These are phyloP conservation scores for Arctium minus DNA, from an alignment of 129 eudicot genomes.

Conservation along the genomic window DNA sequence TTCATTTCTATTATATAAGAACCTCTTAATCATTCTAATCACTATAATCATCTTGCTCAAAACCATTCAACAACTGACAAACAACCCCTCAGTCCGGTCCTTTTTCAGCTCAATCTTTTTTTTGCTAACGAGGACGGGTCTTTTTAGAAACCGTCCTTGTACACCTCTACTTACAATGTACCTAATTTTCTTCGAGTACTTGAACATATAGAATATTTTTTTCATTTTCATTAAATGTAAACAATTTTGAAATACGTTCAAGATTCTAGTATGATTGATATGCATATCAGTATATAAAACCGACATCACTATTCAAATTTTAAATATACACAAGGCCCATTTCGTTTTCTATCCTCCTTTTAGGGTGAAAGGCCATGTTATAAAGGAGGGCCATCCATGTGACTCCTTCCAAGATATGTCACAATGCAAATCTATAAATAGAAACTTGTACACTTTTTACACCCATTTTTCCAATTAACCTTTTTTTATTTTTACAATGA, in stretches of 20 bases:
- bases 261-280: not conserved
- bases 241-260: not conserved
- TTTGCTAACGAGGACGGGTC: too few relatives aligned
- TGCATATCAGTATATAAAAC: not conserved
- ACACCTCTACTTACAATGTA: too few relatives aligned
- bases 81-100: too few relatives aligned
- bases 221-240: not conserved
- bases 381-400: conserved; percentile 22
- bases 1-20: too few relatives aligned
- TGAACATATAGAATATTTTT: not conserved
- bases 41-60: too few relatives aligned
- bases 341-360: conserved; percentile 3
- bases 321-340: conserved; percentile 7
- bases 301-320: not conserved
- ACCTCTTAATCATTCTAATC: too few relatives aligned
- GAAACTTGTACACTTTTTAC: not conserved
- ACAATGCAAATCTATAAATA: not conserved
- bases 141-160: too few relatives aligned
- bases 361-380: conserved; percentile 9
- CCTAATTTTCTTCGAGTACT: too few relatives aligned
- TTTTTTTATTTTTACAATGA: not conserved
- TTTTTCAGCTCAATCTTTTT: too few relatives aligned
- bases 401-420: not conserved
- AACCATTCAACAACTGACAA: too few relatives aligned
- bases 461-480: not conserved